Percentiles rank a stretch among this genome's conserved stretches.
Conservation (phyloP, 2,329 filamentous ascomycete species). For the Talaromyces sp. region DNA sequence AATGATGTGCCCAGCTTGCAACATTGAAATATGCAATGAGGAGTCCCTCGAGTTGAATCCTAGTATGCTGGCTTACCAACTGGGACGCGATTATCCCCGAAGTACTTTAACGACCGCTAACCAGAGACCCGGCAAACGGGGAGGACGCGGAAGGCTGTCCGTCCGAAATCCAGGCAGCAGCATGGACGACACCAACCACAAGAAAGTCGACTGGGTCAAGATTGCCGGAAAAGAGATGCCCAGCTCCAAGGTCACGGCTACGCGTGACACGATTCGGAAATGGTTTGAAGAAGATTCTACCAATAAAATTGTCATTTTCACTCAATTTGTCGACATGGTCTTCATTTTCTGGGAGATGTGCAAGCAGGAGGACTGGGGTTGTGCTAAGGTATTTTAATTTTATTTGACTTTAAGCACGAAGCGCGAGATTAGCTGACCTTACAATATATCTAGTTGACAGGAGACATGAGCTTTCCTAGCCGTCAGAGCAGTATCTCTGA, state of each 20-base stretch:
- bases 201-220: slow-evolving; percentile 23
- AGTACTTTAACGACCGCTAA: background rate
- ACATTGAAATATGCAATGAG: slow-evolving; percentile 40
- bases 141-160: background rate
- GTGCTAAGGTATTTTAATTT: slow-evolving; percentile 16
- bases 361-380: slow-evolving; percentile 38
- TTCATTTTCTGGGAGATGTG: slow-evolving; percentile 48
- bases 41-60: background rate
- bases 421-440: too few relatives aligned
- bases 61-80: background rate
- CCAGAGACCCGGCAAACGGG: background rate
- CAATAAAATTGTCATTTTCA: slow-evolving; percentile 56
- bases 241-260: slow-evolving; percentile 34
- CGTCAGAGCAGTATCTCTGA: slow-evolving; percentile 42
- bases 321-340: slow-evolving; percentile 52
- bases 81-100: background rate
- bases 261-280: slow-evolving; percentile 29
- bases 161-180: background rate
- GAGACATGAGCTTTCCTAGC: slow-evolving; percentile 39
- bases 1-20: background rate
- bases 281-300: slow-evolving; percentile 39
- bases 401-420: too few relatives aligned
- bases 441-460: slow-evolving; percentile 18
- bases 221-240: slow-evolving; percentile 22
- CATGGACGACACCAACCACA: slow-evolving; percentile 48